Conservation (phyloP, 1,284 basidiomycete genomes). For the Chiua sp. region DNA sequence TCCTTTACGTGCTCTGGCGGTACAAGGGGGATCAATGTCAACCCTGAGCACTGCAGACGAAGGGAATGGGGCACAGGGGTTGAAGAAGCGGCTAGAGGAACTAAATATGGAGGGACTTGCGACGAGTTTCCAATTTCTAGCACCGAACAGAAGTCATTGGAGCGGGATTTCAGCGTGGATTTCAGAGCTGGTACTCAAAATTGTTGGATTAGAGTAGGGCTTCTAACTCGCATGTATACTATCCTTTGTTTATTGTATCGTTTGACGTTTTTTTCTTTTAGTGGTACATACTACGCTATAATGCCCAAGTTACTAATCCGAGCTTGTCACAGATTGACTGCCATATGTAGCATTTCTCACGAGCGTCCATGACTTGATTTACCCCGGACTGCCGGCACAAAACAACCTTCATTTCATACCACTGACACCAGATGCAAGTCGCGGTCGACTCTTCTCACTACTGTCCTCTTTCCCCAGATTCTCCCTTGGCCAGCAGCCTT, state of each 20-base stretch:
- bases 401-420: not conserved
- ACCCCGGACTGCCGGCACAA: constrained; percentile 7
- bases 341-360: constrained; percentile 31
- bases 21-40: constrained; percentile 60
- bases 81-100: constrained; percentile 58
- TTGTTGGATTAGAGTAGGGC: constrained; percentile 48
- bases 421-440: constrained; percentile 31
- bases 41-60: constrained; percentile 72
- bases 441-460: constrained; percentile 10
- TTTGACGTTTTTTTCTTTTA: constrained; percentile 3
- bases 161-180: constrained; percentile 77
- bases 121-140: constrained; percentile 70
- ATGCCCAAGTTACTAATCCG: constrained; percentile 19
- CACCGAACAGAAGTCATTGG: constrained; percentile 59
- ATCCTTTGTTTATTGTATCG: constrained; percentile 23
- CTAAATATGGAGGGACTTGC: constrained; percentile 73
- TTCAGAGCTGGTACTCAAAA: constrained; percentile 63
- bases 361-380: constrained; percentile 5
- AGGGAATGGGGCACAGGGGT: constrained; percentile 26
- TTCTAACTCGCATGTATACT: constrained; percentile 23
- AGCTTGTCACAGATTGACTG: constrained; percentile 4
- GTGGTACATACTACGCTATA: constrained; percentile 18
- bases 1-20: constrained; percentile 43
- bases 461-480: constrained; percentile 55
- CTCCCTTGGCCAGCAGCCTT: constrained; percentile 60